phyloP scores from a whole-genome alignment of 768 basidiomycete species.

The Termitomyces sp. region DNA sequence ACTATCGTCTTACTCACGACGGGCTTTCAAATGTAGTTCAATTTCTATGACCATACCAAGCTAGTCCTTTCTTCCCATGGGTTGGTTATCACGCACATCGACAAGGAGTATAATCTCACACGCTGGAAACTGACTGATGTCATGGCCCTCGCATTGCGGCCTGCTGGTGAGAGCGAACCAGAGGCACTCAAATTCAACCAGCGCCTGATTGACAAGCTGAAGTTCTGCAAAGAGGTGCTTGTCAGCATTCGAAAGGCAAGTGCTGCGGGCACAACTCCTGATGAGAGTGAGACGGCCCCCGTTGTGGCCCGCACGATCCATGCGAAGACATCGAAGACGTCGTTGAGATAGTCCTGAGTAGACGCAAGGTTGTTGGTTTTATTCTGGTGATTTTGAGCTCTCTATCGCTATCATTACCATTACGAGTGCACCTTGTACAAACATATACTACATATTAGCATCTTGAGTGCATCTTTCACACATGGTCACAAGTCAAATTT shows the following conservation, averaged over 20 bases:
- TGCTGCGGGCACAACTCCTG: conserved; percentile 27
- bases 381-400: neutral
- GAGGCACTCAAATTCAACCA: conserved; percentile 58
- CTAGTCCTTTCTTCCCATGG: conserved; percentile 83
- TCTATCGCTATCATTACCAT: conserved; percentile 1
- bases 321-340: conserved; percentile 13
- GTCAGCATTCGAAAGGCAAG: conserved; percentile 63
- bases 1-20: neutral
- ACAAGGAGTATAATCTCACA: conserved; percentile 78
- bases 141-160: conserved; percentile 47
- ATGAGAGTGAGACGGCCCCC: conserved; percentile 15
- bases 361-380: conserved; percentile 11
- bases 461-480: neutral
- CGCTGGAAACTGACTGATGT: conserved; percentile 69
- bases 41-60: conserved; percentile 98
- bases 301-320: conserved; percentile 2
- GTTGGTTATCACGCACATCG: conserved; percentile 80
- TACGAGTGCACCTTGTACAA: neutral
- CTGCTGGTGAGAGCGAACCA: conserved; percentile 34
- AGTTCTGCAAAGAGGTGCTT: conserved; percentile 84
- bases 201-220: conserved; percentile 71
- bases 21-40: conserved; percentile 59
- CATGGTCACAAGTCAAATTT: neutral
- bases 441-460: neutral
- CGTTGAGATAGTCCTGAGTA: conserved; percentile 11